Evolutionary conservation across 2,329 filamentous ascomycete genomes (phyloP).

Genomic region (Fusarium sp.): DNA sequence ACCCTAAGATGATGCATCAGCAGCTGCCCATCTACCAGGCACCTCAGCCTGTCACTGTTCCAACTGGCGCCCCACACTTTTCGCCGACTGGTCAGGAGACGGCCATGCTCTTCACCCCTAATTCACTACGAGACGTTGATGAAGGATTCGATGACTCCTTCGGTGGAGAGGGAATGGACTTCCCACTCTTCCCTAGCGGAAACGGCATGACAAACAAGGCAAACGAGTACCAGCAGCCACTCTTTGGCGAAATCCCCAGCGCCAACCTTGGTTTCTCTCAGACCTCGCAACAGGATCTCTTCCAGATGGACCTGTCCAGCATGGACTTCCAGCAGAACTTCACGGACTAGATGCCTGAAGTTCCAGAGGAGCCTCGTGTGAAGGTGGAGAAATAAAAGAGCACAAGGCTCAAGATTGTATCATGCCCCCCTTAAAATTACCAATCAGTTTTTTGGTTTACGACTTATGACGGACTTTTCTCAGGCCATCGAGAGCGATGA

Average conservation of each 20-base stretch:
- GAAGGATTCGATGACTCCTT: slow-evolving; percentile 72
- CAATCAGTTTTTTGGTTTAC: slow-evolving; percentile 35
- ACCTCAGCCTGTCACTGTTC: slow-evolving; percentile 41
- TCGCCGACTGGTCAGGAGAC: slow-evolving; percentile 77
- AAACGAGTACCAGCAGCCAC: slow-evolving; percentile 55
- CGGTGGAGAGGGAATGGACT: slow-evolving; percentile 66
- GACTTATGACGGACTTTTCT: slow-evolving; percentile 39
- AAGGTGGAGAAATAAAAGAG: slow-evolving; percentile 17
- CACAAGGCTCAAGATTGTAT: slow-evolving; percentile 37
- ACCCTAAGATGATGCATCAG: slow-evolving; percentile 56
- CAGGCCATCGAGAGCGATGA: slow-evolving; percentile 28
- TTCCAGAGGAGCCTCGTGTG: not conserved
- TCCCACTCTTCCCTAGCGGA: slow-evolving; percentile 68
- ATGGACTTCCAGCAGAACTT: slow-evolving; percentile 49
- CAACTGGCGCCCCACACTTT: slow-evolving; percentile 62
- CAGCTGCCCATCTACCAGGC: slow-evolving; percentile 52
- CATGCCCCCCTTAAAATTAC: slow-evolving; percentile 30
- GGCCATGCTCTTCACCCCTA: slow-evolving; percentile 76
- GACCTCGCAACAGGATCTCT: slow-evolving; percentile 63
- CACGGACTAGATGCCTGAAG: slow-evolving; percentile 43
- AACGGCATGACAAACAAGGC: slow-evolving; percentile 51
- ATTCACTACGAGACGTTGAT: slow-evolving; percentile 70
- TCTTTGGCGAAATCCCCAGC: slow-evolving; percentile 65
- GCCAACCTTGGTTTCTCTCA: slow-evolving; percentile 65
- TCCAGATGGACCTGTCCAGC: slow-evolving; percentile 58